These are phyloP conservation scores for Cetradonia linearis DNA, from an alignment of 495 filamentous ascomycete species.

Conservation along the genomic window DNA sequence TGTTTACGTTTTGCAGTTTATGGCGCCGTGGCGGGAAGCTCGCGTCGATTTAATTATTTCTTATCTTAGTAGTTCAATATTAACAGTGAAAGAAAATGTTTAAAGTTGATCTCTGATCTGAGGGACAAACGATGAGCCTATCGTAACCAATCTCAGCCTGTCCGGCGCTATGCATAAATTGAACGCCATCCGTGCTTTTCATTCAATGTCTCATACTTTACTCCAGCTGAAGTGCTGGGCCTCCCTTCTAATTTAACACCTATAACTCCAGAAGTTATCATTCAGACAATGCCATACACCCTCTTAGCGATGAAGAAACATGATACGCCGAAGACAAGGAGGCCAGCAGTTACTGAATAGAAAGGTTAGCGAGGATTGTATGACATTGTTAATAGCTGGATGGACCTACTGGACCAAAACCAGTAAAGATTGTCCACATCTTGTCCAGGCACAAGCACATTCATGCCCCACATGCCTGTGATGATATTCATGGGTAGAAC, in stretches of 20 bases:
- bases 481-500: constrained; percentile 98
- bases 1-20: constrained; percentile 6
- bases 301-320: constrained; percentile 79
- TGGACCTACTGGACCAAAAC: constrained; percentile 50
- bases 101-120: background rate
- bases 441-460: constrained; percentile 89
- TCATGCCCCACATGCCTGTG: constrained; percentile 98
- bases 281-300: constrained; percentile 55
- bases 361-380: background rate
- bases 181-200: background rate
- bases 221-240: too few species aligned
- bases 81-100: background rate
- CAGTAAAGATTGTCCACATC: constrained; percentile 52
- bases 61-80: background rate
- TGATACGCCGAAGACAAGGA: constrained; percentile 65
- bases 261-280: background rate
- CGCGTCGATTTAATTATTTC: background rate
- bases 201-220: background rate
- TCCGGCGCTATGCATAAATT: constrained; percentile 9
- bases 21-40: background rate
- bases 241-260: background rate
- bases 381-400: background rate
- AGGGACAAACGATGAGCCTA: background rate
- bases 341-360: constrained; percentile 55
- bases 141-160: background rate